phyloP scores from a whole-genome alignment of 306 rosid species.

The Pachyrhizus erosus region DNA sequence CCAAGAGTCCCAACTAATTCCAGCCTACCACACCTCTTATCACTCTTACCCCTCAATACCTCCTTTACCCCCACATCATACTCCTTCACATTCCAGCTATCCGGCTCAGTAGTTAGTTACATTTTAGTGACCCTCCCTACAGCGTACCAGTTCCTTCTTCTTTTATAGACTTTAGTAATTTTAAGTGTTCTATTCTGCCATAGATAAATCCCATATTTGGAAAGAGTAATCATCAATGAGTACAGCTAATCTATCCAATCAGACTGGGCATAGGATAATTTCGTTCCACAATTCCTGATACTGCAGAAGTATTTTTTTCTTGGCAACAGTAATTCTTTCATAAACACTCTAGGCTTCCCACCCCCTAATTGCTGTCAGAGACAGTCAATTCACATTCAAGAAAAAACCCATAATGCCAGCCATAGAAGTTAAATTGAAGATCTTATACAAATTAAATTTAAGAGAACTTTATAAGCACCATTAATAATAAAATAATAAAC shows the following conservation, averaged over 20 bases:
- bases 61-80: neutral
- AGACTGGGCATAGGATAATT: neutral
- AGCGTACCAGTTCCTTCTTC: neutral
- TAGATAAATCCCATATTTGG: slow-evolving; percentile 22
- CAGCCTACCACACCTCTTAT: neutral
- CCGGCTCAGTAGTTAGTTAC: neutral
- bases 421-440: slow-evolving; percentile 25
- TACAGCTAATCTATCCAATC: neutral
- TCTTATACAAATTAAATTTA: slow-evolving; percentile 8
- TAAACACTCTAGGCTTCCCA: slow-evolving; percentile 4
- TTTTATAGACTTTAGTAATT: neutral
- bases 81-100: neutral
- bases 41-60: neutral
- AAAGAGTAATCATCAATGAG: neutral
- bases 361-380: slow-evolving; percentile 16
- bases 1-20: neutral
- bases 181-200: neutral
- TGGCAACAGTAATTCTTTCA: neutral
- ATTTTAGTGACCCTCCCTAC: neutral
- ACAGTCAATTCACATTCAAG: slow-evolving; percentile 25
- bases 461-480: slow-evolving; percentile 2
- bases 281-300: neutral
- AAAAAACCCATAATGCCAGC: slow-evolving; percentile 22
- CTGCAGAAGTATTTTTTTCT: neutral
- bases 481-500: slow-evolving; percentile 7